Conservation (phyloP, 1,139 yeast species). For the Geotrichum aggregatum region DNA sequence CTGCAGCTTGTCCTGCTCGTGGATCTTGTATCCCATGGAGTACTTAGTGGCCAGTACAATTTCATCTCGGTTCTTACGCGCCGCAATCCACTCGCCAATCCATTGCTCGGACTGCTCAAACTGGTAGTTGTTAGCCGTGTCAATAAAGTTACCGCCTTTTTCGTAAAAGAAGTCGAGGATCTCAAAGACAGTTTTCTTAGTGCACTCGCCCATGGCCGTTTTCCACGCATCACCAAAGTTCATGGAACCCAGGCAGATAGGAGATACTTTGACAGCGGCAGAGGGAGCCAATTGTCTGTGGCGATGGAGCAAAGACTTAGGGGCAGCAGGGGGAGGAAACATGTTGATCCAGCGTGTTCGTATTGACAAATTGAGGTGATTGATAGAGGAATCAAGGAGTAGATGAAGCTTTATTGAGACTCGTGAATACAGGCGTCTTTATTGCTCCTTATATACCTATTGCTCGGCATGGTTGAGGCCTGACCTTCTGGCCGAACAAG, state of each 20-base stretch:
- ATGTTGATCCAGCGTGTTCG: too few species aligned
- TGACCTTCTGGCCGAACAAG: too few species aligned
- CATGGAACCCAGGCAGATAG: background rate
- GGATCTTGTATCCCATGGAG: background rate
- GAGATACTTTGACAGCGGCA: background rate
- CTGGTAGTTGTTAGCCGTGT: background rate
- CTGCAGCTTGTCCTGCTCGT: background rate
- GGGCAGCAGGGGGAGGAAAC: background rate
- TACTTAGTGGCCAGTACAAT: background rate
- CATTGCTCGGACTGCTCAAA: background rate
- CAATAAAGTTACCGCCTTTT: background rate
- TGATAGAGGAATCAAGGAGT: too few species aligned
- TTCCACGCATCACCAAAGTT: slow-evolving; percentile 1
- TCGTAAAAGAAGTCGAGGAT: background rate
- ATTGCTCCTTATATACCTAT: too few species aligned
- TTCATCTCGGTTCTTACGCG: background rate
- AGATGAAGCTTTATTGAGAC: too few species aligned
- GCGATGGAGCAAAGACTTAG: background rate
- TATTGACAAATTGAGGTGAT: too few species aligned
- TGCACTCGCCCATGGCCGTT: background rate
- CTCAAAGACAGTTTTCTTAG: background rate
- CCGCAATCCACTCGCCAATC: background rate
- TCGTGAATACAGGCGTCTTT: too few species aligned
- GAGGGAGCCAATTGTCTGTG: background rate
- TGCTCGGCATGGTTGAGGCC: too few species aligned